Evolutionary conservation across 176 grass and related monocot species (phyloP), one percentile per base, ranked within the genome.

Genomic region (Dactylis glomerata): DNA sequence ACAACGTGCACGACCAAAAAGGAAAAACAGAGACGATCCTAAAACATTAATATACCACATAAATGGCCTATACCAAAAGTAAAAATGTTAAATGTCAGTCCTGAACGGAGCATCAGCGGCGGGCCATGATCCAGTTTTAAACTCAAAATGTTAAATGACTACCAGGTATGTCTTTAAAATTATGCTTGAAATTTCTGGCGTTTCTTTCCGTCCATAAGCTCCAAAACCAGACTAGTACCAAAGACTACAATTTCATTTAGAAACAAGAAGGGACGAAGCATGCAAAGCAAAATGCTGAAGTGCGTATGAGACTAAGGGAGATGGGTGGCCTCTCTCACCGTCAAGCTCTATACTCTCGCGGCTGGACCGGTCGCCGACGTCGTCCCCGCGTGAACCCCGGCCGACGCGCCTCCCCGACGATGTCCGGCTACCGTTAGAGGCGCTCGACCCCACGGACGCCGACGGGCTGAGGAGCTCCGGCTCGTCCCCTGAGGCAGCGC

Each of bases 271-370:
- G 37, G 28, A 24, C 56, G 14, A 68, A 31, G 46, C 14, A 81
- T 45, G 27, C 14, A 45, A 68, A 34, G 16, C 76, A 79, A 79
- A 15, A 36, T 67, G 16, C 58, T 52, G 50, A 23, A 55, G 34
- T 63, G 73, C 2, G 14, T 10, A 31, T 49, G 8, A 2, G 11
- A 10, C 62, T 32, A 3, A 69, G 0, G 22, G 68, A 22, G 38
- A 17, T 17, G 7, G n/a, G 10, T n/a, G 10, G 51, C 36, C 8
- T 11, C 19, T 62, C 90, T 88, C 68, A 92, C 83, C 87, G 51
- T 86, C 75, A 75, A 83, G 75, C 59, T 92, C 90, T 75, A 57
- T 38, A 68, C 83, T 89, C 49, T 89, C 86, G 52, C 68, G 50
- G 70, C 88, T 79, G 67, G 84, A 90, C 6, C 79, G 68, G 58